Conservation (phyloP, 2,329 filamentous ascomycete species). For the Aureobasidium sp. region DNA sequence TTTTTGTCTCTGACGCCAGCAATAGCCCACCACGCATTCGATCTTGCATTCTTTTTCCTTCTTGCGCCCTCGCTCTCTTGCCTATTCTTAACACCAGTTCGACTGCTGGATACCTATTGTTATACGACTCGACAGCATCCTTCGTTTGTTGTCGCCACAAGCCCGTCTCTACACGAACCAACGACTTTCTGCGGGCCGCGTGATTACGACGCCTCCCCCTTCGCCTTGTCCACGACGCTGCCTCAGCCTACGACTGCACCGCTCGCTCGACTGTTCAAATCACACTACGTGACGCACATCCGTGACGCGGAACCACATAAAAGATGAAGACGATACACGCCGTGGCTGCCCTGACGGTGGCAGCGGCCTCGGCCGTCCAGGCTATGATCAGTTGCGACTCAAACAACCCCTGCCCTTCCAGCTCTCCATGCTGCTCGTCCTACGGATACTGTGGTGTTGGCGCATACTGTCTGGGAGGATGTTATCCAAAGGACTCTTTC, state of each 20-base stretch:
- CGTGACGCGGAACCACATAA: background rate
- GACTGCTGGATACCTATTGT: background rate
- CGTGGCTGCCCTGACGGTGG: constrained; percentile 23
- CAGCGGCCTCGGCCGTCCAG: constrained; percentile 25
- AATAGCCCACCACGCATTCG: background rate
- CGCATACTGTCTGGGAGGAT: constrained; percentile 92
- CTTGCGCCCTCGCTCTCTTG: background rate
- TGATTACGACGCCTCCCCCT: constrained; percentile 11
- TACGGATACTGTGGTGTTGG: constrained; percentile 86
- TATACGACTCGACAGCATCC: background rate
- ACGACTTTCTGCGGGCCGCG: background rate
- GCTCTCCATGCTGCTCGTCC: constrained; percentile 40
- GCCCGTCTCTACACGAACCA: background rate
- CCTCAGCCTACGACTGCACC: background rate
- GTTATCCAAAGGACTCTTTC: constrained; percentile 80
- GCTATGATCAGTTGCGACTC: constrained; percentile 27
- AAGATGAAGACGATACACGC: constrained; percentile 11
- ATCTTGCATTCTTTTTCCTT: background rate
- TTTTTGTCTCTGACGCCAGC: constrained; percentile 13
- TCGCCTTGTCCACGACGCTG: background rate
- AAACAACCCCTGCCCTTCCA: constrained; percentile 26
- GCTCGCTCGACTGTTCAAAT: background rate
- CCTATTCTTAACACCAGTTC: background rate
- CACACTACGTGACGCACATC: background rate
- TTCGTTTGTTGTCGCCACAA: constrained; percentile 10